Percentiles rank a stretch among this genome's conserved stretches.
phyloP scores from a whole-genome alignment of 2,329 filamentous ascomycete species.

The Nigrospora sphaerica region DNA sequence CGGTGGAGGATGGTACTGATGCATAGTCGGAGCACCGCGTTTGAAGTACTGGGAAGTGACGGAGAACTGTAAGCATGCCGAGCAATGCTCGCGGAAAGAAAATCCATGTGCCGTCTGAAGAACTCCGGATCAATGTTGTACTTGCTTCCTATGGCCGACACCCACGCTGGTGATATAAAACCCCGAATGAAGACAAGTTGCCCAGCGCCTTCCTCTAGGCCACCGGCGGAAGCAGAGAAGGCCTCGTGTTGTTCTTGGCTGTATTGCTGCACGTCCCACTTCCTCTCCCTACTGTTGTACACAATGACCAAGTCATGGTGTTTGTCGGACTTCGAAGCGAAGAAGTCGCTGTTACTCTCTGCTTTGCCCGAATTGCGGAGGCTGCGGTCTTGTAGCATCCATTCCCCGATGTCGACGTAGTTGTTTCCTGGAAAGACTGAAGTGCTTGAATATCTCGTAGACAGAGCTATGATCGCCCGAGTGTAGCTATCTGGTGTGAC shows the following conservation, averaged over 20 bases:
- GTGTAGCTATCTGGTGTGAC: background rate
- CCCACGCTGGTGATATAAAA: constrained; percentile 5
- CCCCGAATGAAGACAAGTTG: too few species aligned
- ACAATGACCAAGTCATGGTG: constrained; percentile 4
- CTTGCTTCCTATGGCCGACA: constrained; percentile 4
- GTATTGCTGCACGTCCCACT: constrained; percentile 6
- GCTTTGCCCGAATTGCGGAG: background rate
- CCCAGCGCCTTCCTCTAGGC: background rate
- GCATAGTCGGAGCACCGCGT: constrained; percentile 4
- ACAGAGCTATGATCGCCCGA: constrained; percentile 4
- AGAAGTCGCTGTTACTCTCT: constrained; percentile 2
- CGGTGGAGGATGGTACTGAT: constrained; percentile 3
- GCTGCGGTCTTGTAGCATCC: constrained; percentile 5
- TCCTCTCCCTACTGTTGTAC: constrained; percentile 4
- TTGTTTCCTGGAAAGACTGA: constrained; percentile 5
- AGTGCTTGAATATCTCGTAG: constrained; percentile 3
- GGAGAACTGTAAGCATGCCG: constrained; percentile 2
- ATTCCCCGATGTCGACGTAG: constrained; percentile 3
- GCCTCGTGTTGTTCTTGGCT: constrained; percentile 3
- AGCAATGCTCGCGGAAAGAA: constrained; percentile 2
- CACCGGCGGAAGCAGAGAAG: background rate
- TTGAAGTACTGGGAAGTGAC: constrained; percentile 1
- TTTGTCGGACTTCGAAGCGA: constrained; percentile 2
- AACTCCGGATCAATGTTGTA: constrained; percentile 7
- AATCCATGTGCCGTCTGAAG: constrained; percentile 5